Evolutionary conservation across 371 early-diverging fungal species (phyloP).

Genomic region (Smittium culicis): DNA sequence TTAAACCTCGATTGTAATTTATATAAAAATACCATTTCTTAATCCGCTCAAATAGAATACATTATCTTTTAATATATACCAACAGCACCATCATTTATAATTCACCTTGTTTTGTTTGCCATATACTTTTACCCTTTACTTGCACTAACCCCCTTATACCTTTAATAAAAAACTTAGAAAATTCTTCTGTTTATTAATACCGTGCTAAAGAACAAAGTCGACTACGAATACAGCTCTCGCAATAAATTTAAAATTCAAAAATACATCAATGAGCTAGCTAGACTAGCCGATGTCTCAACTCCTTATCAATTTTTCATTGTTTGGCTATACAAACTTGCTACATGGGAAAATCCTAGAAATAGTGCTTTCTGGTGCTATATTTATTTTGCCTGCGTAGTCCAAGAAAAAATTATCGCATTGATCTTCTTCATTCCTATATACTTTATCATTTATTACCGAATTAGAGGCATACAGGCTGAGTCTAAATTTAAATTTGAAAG

Average conservation of each 20-base stretch:
- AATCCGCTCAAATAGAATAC: no score
- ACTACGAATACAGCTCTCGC: conserved; percentile 21
- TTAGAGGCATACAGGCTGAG: conserved; percentile 29
- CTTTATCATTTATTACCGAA: conserved; percentile 27
- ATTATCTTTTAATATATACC: no score
- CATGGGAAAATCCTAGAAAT: conserved; percentile 28
- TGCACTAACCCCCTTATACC: no score
- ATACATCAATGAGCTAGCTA: conserved; percentile 24
- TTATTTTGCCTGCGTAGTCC: conserved; percentile 24
- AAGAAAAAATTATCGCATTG: conserved; percentile 20
- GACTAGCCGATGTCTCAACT: conserved; percentile 29
- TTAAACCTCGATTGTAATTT: no score
- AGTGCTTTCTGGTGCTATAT: conserved; percentile 25
- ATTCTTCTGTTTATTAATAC: neutral
- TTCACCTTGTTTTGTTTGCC: no score
- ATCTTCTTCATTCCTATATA: conserved; percentile 27
- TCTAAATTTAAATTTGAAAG: conserved; percentile 29
- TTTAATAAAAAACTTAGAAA: no score
- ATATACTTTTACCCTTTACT: no score
- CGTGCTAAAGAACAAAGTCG: conserved; percentile 3
- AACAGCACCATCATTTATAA: no score
- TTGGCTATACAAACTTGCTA: conserved; percentile 30
- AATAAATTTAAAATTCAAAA: conserved; percentile 29
- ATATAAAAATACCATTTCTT: no score
- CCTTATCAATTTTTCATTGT: conserved; percentile 30